Base-by-base conservation (phyloP, 257 asterid genomes). In the Lantana camara region DNA sequence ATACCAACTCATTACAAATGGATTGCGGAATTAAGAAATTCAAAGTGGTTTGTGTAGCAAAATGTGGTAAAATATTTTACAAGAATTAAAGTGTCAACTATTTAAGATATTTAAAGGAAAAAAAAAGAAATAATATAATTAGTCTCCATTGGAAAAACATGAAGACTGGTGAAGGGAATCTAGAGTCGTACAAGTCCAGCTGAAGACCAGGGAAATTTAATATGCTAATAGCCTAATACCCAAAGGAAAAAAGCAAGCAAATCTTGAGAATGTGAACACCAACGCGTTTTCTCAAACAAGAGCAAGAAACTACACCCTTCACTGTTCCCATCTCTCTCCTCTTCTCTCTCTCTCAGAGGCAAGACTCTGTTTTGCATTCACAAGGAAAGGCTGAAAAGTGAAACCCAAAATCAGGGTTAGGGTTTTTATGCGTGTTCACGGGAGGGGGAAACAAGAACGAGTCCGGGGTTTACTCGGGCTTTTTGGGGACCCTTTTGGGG, bases 401-500 rank as follows among this genome's bases (percentile, higher is more conserved):
- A 58, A n/a, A 77, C 78, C 75, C 60, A 34, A 73, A 67, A 53
- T 67, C 78, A 64, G 90, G 88, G 77, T 77, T 80, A 67, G 82
- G 83, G 80, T 77, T 79, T 67, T 80, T 7, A 69, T 52, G 46
- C 35, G 51, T 20, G 62, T 69, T 47, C 51, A 51, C 19, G 44
- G 30, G 68, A 44, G 74, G 52, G 41, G 64, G 65, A 54, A 45
- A 60, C 78, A 57, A 42, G 16, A 38, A 54, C 67, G 49, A 65
- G 57, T 66, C 68, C 69, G 79, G 72, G 65, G 73, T 71, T 13
- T 8, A 38, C 42, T 49, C 63, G 70, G 66, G 57, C 57, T 67
- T 67, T 79, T 72, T 37, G 80, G 64, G 78, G 77, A 76, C 86
- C 85, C 87, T 83, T 70, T 77, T 75, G 69, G 77, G 84, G 78